Conservation (phyloP, 108 stramenopile genomes). For the Cyclostephanos tholiformis region DNA sequence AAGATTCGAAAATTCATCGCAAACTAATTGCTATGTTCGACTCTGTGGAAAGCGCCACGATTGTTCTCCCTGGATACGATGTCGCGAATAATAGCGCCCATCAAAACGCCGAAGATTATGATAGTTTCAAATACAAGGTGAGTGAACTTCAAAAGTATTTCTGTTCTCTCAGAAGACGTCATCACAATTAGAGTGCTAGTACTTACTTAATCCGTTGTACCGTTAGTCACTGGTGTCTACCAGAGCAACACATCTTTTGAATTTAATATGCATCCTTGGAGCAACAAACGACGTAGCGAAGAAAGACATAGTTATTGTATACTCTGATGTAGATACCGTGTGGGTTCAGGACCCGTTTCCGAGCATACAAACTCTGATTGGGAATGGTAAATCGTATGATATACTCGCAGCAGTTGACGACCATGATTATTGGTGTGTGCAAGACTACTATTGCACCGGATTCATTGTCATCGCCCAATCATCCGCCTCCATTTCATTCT, state of each 20-base stretch:
- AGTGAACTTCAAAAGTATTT: background rate
- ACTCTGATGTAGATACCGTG: slow-evolving; percentile 39
- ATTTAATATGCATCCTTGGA: slow-evolving; percentile 26
- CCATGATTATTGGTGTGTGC: slow-evolving; percentile 4
- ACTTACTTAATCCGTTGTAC: background rate
- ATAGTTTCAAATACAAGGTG: slow-evolving; percentile 23
- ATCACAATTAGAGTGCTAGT: too few species aligned
- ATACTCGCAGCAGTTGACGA: slow-evolving; percentile 31
- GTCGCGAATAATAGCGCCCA: background rate
- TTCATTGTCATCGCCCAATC: slow-evolving; percentile 23
- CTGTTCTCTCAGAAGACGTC: too few species aligned
- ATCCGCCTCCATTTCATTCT: slow-evolving; percentile 15
- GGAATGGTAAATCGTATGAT: slow-evolving; percentile 4
- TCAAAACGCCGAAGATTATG: slow-evolving; percentile 26
- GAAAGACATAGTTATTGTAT: background rate
- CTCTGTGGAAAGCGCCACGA: background rate
- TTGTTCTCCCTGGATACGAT: slow-evolving; percentile 15
- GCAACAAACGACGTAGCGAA: background rate
- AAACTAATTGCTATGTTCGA: background rate
- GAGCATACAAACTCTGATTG: slow-evolving; percentile 1
- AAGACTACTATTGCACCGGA: slow-evolving; percentile 38
- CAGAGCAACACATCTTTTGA: slow-evolving; percentile 39
- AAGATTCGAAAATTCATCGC: slow-evolving; percentile 22
- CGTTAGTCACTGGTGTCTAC: slow-evolving; percentile 18
- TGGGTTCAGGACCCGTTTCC: slow-evolving; percentile 41